These are phyloP conservation scores for Hemileia vastatrix DNA, from an alignment of 1,284 basidiomycete species.

Conservation along the genomic window DNA sequence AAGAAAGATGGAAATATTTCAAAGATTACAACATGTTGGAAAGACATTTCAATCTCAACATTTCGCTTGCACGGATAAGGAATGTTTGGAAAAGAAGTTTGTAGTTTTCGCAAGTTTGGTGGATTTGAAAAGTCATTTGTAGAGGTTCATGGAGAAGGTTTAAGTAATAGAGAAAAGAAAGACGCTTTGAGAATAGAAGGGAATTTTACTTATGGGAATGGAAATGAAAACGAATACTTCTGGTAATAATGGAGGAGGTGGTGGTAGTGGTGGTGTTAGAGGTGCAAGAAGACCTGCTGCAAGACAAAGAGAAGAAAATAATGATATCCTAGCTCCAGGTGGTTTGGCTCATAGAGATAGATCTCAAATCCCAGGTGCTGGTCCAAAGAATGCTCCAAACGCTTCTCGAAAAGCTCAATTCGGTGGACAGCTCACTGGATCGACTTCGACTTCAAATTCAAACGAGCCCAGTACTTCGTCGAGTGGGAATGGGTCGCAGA, in stretches of 20 bases:
- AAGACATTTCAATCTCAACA: too few relatives aligned
- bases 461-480: neutral
- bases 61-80: too few relatives aligned
- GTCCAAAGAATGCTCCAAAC: slow-evolving; percentile 26
- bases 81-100: too few relatives aligned
- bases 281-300: neutral
- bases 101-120: too few relatives aligned
- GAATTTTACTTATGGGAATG: slow-evolving; percentile 34
- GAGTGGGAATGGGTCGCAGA: slow-evolving; percentile 16
- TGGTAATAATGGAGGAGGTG: neutral
- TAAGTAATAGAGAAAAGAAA: slow-evolving; percentile 32
- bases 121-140: too few relatives aligned
- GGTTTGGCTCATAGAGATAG: neutral
- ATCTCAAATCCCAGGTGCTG: slow-evolving; percentile 33
- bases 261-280: too few relatives aligned
- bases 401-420: neutral
- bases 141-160: too few relatives aligned
- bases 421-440: neutral
- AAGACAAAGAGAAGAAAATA: neutral
- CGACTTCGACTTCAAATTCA: neutral
- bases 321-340: neutral
- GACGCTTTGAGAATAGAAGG: slow-evolving; percentile 40
- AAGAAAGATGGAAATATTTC: too few relatives aligned
- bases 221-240: slow-evolving; percentile 8
- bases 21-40: too few relatives aligned